Evolutionary conservation across 495 filamentous ascomycete species (phyloP).

Genomic region (Penicillium paradoxum): DNA sequence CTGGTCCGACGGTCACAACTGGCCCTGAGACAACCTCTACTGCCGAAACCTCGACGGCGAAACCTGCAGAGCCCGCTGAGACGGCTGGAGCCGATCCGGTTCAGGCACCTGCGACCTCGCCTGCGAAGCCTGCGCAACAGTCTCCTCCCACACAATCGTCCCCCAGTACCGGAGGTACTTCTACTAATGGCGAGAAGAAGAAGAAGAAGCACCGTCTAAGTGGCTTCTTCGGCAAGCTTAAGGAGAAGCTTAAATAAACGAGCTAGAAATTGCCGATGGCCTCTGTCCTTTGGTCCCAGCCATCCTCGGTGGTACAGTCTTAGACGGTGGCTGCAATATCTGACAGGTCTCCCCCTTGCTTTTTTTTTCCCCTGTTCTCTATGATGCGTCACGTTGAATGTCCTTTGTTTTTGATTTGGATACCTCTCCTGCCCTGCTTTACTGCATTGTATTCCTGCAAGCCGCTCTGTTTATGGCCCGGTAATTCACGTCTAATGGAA

Average conservation of each 20-base stretch:
- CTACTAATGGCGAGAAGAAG: slow-evolving; percentile 22
- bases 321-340: neutral
- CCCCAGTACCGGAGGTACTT: slow-evolving; percentile 13
- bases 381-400: slow-evolving; percentile 1
- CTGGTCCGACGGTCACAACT: slow-evolving; percentile 33
- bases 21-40: slow-evolving; percentile 24
- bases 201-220: slow-evolving; percentile 46
- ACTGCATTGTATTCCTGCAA: slow-evolving; percentile 26
- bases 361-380: slow-evolving; percentile 7
- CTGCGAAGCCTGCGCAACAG: slow-evolving; percentile 14
- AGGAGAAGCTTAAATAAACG: slow-evolving; percentile 45
- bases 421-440: slow-evolving; percentile 26
- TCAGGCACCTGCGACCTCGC: slow-evolving; percentile 14
- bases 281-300: neutral
- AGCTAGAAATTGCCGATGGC: neutral
- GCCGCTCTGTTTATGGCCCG: slow-evolving; percentile 10
- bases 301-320: slow-evolving; percentile 2
- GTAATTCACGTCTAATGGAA: slow-evolving; percentile 8
- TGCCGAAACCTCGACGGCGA: slow-evolving; percentile 17
- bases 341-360: neutral
- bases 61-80: slow-evolving; percentile 24
- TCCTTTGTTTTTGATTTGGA: slow-evolving; percentile 21
- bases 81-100: slow-evolving; percentile 30
- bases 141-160: slow-evolving; percentile 11
- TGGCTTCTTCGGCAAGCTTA: slow-evolving; percentile 46